Evolutionary conservation across 2,329 filamentous ascomycete species (phyloP), one percentile per base, ranked within the genome.

Genomic region (Claviceps paspali): DNA sequence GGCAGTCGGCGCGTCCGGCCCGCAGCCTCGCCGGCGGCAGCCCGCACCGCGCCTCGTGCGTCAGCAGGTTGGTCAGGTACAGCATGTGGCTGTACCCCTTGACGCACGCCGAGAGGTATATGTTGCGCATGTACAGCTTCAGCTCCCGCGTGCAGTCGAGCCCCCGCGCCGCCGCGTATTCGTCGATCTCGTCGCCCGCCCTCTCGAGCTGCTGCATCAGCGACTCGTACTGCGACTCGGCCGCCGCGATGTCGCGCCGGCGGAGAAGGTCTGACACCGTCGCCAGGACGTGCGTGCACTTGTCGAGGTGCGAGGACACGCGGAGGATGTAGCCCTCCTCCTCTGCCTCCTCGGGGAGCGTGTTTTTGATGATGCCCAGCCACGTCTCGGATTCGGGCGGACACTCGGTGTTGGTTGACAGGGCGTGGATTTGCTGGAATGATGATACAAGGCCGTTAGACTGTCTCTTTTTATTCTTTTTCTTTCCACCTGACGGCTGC

Each of bases 401-500:
- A 12, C 54, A 57, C 34, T 52, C 49, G 2, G 35, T 46, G 35
- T 49, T 55, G 6, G 38, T 49, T 12, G 60, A 40, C 10, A 59
- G 49, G 18, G 52, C 53, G 40, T 59, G 52, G 5, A 60, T 49
- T 60, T 61, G 59, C 59, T 62, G 12, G 2, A 29, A n/a, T 22
- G 9, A 9, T 3, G 15, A 15, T n/a, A n/a, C n/a, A n/a, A n/a
- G n/a, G n/a, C n/a, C n/a, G n/a, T n/a, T n/a, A n/a, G n/a, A n/a
- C n/a, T n/a, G n/a, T n/a, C n/a, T n/a, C n/a, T n/a, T n/a, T n/a
- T n/a, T n/a, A n/a, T n/a, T n/a, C n/a, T n/a, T n/a, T n/a, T n/a
- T n/a, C n/a, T n/a, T n/a, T n/a, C n/a, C n/a, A n/a, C n/a, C n/a
- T n/a, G n/a, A n/a, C n/a, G n/a, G n/a, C n/a, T n/a, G n/a, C n/a